Evolutionary conservation across 192 early-diverging fungal genomes (phyloP).

Genomic region (Borealophlyctis nickersoniae): DNA sequence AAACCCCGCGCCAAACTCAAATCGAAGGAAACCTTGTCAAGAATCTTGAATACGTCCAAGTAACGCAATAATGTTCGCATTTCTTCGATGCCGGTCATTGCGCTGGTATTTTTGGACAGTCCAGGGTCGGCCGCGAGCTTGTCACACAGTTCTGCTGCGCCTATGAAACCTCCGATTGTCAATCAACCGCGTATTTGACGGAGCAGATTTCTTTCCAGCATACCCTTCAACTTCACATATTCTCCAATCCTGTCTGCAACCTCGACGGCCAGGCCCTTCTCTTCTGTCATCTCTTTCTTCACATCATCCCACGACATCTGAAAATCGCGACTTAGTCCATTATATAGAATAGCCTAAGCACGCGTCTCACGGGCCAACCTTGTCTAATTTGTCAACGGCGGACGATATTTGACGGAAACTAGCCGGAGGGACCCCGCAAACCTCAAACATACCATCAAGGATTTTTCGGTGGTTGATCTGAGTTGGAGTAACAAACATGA

Average conservation of each 20-base stretch:
- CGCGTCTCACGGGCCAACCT: constrained; percentile 39
- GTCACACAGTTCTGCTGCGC: constrained; percentile 74
- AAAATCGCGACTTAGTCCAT: neutral
- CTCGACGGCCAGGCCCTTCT: constrained; percentile 77
- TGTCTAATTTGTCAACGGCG: constrained; percentile 98
- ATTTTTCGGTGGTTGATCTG: constrained; percentile 94
- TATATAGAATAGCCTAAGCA: neutral
- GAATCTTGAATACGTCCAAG: constrained; percentile 74
- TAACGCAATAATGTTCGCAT: constrained; percentile 84
- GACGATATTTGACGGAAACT: constrained; percentile 92
- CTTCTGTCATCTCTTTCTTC: constrained; percentile 86
- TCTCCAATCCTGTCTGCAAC: constrained; percentile 90
- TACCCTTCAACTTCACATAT: constrained; percentile 78
- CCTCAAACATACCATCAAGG: constrained; percentile 95
- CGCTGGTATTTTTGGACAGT: constrained; percentile 65
- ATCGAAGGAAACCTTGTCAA: constrained; percentile 80
- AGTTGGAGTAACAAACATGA: neutral
- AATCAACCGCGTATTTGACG: too few relatives aligned
- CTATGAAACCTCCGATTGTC: too few relatives aligned
- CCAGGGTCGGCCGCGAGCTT: constrained; percentile 62
- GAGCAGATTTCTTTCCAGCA: neutral
- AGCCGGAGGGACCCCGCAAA: constrained; percentile 86
- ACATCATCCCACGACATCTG: constrained; percentile 90
- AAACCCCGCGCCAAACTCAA: constrained; percentile 93
- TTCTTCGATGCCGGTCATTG: constrained; percentile 77